Base-by-base conservation (phyloP, 2,329 filamentous ascomycete genomes). In the Zarea fungicola region DNA sequence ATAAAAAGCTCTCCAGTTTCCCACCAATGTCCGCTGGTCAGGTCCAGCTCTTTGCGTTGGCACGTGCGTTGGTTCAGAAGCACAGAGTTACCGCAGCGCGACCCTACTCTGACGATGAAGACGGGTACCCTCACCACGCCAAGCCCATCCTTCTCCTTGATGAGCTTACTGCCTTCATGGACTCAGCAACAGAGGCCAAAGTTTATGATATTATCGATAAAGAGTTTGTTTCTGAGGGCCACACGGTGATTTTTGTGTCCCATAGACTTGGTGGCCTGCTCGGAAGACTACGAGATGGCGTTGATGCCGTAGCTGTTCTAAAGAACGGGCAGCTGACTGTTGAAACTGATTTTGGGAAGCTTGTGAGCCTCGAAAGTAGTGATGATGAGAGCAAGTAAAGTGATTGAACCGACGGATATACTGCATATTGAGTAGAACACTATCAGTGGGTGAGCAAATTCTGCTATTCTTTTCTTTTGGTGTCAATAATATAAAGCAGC, bases 171-270 rank as follows among this genome's bases (percentile, higher is more conserved):
- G 60, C 61, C 0, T 63, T 60, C 0, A 56, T 69, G 3, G 67
- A 69, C 51, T n/a, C 50, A 1, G 53, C 36, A 0, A 69, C 63
- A 0, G 66, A 70, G 51, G 52, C 58, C 1, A 51, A 44, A 1
- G 62, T 70, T 7, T 55, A 64, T 11, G 40, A 55, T 11, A 60
- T 70, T 18, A 56, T 68, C 6, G 54, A 58, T 7, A 44, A 37
- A 4, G 56, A 57, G 11, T 58, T 58, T 26, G 41, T 49, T 2
- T 42, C 65, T 3, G 46, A 61, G 6, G 64, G 68, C 19, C 61
- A 68, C 28, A 68, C 67, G 1, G 62, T 66, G 4, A 56, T 69
- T 7, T 59, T 65, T 28, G 58, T 70, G 31, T 57, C 66, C 1
- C 67, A 68, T 57, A 57, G 65, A 42, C 34, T 68, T 6, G 57